Evolutionary conservation across 1,284 basidiomycete genomes (phyloP).

Genomic region (Cutaneotrichosporon sp.): DNA sequence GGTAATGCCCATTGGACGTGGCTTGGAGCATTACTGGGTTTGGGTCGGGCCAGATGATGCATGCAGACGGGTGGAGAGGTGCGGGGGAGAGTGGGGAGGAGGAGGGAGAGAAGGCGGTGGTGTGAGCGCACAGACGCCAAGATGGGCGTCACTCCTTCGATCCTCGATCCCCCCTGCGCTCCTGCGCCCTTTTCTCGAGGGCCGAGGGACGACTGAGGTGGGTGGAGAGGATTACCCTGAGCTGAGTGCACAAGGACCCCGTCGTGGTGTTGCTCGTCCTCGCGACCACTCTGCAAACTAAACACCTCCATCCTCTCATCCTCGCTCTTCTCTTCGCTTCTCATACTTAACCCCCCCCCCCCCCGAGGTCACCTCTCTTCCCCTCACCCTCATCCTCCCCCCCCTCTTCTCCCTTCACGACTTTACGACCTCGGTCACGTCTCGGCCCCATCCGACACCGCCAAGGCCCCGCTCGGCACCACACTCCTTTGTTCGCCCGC

Average conservation of each 20-base stretch:
- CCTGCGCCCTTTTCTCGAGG: too few species aligned
- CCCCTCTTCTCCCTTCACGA: not conserved
- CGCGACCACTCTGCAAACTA: not conserved
- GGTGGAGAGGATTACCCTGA: too few species aligned
- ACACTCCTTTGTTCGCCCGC: slow-evolving; percentile 8
- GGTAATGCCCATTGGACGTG: not conserved
- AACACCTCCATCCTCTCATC: not conserved
- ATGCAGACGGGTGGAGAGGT: not conserved
- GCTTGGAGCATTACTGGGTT: not conserved
- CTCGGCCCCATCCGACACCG: not conserved
- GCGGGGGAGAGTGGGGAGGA: too few species aligned
- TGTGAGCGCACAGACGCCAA: not conserved
- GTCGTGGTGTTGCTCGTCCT: not conserved
- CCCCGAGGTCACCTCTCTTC: too few species aligned
- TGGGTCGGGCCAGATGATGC: not conserved
- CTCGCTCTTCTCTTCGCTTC: too few species aligned
- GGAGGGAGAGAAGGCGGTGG: too few species aligned
- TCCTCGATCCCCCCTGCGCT: not conserved
- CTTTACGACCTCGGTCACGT: not conserved
- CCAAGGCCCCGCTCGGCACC: slow-evolving; percentile 5
- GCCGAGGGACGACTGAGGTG: too few species aligned
- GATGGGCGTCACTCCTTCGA: too few species aligned
- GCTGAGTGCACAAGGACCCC: too few species aligned
- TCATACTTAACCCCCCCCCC: not conserved
- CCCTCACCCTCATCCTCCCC: not conserved